Percentiles rank a stretch among this genome's conserved stretches.
Evolutionary conservation across 768 basidiomycete genomes (phyloP).

Genomic region (Trametes maxima): DNA sequence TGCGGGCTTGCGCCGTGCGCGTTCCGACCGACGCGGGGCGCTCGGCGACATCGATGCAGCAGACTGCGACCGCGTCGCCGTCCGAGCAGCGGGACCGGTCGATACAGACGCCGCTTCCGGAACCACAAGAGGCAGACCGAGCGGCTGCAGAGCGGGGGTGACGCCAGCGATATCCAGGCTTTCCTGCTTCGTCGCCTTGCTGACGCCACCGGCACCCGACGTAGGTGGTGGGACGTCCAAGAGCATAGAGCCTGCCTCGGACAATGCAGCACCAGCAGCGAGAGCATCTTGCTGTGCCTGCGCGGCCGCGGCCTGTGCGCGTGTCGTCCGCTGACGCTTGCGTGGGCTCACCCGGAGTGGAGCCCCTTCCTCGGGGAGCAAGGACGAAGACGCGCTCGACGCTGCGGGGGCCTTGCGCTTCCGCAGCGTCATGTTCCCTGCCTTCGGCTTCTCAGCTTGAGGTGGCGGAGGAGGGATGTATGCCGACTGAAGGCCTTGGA

Average conservation of each 20-base stretch:
- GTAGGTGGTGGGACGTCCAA: neutral
- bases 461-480: conserved; percentile 17
- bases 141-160: conserved; percentile 5
- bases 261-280: neutral
- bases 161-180: neutral
- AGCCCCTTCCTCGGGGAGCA: neutral
- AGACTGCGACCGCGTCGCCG: neutral
- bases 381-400: neutral
- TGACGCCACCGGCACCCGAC: neutral
- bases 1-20: conserved; percentile 19
- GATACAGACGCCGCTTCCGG: neutral
- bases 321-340: conserved; percentile 19
- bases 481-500: conserved; percentile 16
- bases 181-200: conserved; percentile 10
- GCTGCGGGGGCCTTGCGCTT: conserved; percentile 17
- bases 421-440: conserved; percentile 19
- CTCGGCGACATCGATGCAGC: conserved; percentile 1
- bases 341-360: conserved; percentile 5
- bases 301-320: conserved; percentile 5
- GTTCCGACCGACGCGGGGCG: conserved; percentile 14
- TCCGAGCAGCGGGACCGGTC: neutral
- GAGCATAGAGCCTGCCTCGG: neutral
- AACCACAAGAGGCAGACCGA: conserved; percentile 1
- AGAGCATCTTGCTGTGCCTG: conserved; percentile 6
- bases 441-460: conserved; percentile 14